These are phyloP conservation scores for Raddia guianensis DNA, from an alignment of 176 grass and related monocot genomes.

Conservation along the genomic window DNA sequence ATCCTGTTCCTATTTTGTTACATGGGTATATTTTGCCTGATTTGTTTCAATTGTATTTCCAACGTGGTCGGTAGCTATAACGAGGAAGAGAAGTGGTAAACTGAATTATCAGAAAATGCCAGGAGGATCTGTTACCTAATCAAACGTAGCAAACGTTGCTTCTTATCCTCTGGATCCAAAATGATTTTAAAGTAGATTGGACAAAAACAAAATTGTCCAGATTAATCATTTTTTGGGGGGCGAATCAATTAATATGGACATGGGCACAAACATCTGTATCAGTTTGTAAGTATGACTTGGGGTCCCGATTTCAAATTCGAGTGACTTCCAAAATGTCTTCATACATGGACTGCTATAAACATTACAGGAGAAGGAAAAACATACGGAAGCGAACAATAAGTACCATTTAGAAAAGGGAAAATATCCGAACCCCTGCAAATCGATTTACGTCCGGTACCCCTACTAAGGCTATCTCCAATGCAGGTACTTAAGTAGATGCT, in stretches of 20 bases:
- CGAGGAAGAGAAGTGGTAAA: background rate
- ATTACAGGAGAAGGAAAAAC: background rate
- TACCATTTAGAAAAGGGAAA: too few species aligned
- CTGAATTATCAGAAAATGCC: background rate
- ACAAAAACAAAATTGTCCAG: background rate
- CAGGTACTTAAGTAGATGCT: too few species aligned
- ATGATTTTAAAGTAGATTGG: background rate
- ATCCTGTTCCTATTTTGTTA: background rate
- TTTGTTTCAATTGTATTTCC: background rate
- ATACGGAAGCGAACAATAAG: background rate
- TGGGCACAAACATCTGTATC: background rate
- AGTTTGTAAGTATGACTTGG: background rate
- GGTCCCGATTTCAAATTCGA: background rate
- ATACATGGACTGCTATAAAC: background rate
- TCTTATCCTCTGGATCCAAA: background rate
- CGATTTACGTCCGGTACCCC: too few species aligned
- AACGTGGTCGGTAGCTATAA: background rate
- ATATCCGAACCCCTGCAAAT: too few species aligned
- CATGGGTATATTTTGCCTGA: background rate
- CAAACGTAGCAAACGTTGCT: background rate
- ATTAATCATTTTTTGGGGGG: background rate
- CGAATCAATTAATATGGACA: background rate
- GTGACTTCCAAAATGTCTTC: background rate
- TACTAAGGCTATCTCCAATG: too few species aligned
- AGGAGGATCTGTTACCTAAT: background rate